A percentile compares a stretch with the other conserved stretches of the same genome.
These are phyloP conservation scores for Aspergillus sparsus DNA, from an alignment of 495 filamentous ascomycete genomes.

Conservation along the genomic window DNA sequence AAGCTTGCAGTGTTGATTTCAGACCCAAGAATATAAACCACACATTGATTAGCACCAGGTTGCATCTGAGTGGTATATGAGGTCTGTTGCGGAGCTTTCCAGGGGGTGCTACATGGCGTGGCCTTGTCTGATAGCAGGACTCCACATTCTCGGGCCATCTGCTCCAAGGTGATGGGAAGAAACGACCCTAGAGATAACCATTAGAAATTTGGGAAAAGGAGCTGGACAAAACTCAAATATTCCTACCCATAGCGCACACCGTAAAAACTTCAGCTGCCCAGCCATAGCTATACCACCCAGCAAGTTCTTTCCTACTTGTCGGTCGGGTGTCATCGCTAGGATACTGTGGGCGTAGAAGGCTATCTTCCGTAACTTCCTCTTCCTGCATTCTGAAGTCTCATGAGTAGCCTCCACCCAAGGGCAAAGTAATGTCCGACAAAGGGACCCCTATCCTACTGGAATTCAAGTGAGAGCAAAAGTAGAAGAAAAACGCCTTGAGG, in stretches of 20 bases:
- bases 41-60: conserved; percentile 64
- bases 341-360: conserved; percentile 50
- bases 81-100: conserved; percentile 36
- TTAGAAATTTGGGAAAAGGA: not conserved
- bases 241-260: conserved; percentile 79
- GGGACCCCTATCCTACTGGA: not conserved
- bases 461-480: too few relatives aligned
- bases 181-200: conserved; percentile 67
- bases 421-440: not conserved
- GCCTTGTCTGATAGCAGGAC: conserved; percentile 74
- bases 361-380: conserved; percentile 24
- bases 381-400: conserved; percentile 29
- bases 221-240: not conserved
- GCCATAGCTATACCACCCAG: conserved; percentile 94
- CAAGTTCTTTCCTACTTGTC: conserved; percentile 84
- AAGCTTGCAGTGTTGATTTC: conserved; percentile 97
- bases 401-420: not conserved
- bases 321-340: conserved; percentile 82
- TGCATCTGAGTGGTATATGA: conserved; percentile 15
- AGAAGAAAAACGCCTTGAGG: too few relatives aligned
- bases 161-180: conserved; percentile 94
- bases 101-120: conserved; percentile 64
- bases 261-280: conserved; percentile 98
- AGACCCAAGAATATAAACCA: conserved; percentile 76
- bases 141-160: conserved; percentile 86